Evolutionary conservation across 164 flowering plant genomes (phyloP), one percentile per base, ranked within the genome.

Genomic region (Magnolia changhungtana): DNA sequence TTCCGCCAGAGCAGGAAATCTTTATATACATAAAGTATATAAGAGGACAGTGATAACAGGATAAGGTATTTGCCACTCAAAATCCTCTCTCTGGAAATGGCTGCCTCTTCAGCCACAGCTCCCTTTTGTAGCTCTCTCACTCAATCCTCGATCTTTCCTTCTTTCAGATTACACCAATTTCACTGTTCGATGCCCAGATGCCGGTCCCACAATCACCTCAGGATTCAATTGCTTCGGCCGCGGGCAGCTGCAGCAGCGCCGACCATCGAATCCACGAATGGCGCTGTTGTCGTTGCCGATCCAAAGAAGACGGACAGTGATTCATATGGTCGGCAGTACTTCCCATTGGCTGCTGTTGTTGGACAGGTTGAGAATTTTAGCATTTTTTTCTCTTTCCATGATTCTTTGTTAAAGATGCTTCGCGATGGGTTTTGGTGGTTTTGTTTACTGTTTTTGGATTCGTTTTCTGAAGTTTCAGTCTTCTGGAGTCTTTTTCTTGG

Each of bases 341-440:
- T 95, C 76, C 98, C 98, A 6, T 80, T 95, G 50, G 98, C 97
- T 79, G 98, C 98, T 37, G 97, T 93, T n/a, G 95, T 95, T 75
- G 98, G 98, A 37, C 98, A 95, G 91, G 98, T 93, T 68, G 16
- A 27, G 11, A 55, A 11, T 55, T 55, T 55, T 9, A 52, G 13
- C 61, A 11, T 16, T 55, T 7, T 55, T 16, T 55, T 55, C 59
- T 55, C 16, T 55, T 55, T 55, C 45, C 45, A 37, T 37, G 45
- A 37, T 37, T 37, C 45, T 37, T 3, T 37, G 6, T 37, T 37
- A 3, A 55, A 55, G 61, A 55, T 16, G 16, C 2, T 13, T 55
- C 3, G 19, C 3, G 16, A 55, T 55, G 61, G 61, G 13, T 55
- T 55, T 55, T 11, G 18, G 61, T 16, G 14, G 14, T 14, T 52